A percentile compares a stretch with the other conserved stretches of the same genome.
Conservation (phyloP, 495 filamentous ascomycete genomes). For the Platismatia glauca region DNA sequence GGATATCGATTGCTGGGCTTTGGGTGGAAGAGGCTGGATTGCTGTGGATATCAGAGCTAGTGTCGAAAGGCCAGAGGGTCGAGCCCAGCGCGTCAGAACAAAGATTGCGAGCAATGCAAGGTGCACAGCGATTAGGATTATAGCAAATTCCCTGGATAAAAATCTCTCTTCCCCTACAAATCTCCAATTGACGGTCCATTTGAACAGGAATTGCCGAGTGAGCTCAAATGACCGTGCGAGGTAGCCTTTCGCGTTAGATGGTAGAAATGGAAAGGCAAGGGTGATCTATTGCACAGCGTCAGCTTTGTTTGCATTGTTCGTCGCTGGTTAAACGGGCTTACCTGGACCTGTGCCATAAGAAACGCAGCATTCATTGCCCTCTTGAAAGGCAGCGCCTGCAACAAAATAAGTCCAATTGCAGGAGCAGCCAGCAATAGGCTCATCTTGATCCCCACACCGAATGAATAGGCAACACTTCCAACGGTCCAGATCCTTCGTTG, state of each 20-base stretch:
- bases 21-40: constrained; percentile 36
- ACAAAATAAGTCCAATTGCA: constrained; percentile 62
- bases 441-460: constrained; percentile 89
- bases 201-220: constrained; percentile 80
- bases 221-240: constrained; percentile 78
- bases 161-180: constrained; percentile 80
- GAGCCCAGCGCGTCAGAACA: constrained; percentile 45
- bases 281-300: constrained; percentile 47
- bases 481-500: constrained; percentile 62
- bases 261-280: constrained; percentile 70
- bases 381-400: constrained; percentile 57
- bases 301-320: not conserved
- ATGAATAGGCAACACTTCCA: constrained; percentile 63
- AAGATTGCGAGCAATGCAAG: constrained; percentile 57
- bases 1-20: constrained; percentile 46
- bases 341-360: constrained; percentile 50
- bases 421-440: constrained; percentile 73
- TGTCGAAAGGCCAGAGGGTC: constrained; percentile 34
- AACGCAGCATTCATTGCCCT: constrained; percentile 55
- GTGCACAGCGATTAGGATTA: constrained; percentile 60
- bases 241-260: constrained; percentile 59
- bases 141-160: constrained; percentile 63
- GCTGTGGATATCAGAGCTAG: constrained; percentile 35
- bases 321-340: not conserved
- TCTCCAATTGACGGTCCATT: constrained; percentile 98